Evolutionary conservation across 2,329 filamentous ascomycete genomes (phyloP).

Genomic region (Aspergillus oerlinghausenensis): DNA sequence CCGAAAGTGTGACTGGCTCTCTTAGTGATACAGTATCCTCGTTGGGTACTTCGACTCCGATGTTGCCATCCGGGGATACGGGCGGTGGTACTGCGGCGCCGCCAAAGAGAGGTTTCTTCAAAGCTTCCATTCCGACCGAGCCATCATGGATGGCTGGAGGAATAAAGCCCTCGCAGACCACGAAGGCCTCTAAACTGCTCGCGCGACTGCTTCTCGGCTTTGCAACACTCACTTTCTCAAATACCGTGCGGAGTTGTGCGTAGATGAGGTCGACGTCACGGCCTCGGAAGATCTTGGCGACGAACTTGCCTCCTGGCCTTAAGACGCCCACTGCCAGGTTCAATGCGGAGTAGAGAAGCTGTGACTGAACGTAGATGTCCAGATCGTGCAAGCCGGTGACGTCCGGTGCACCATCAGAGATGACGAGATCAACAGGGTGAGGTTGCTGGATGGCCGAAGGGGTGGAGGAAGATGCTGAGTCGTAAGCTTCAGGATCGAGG

Average conservation of each 20-base stretch:
- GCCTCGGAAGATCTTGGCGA: constrained; percentile 95
- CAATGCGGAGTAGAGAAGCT: constrained; percentile 88
- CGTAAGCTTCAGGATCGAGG: constrained; percentile 67
- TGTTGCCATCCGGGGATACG: constrained; percentile 26
- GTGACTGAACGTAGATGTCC: constrained; percentile 96
- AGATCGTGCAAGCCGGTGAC: constrained; percentile 95
- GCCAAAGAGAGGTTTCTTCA: constrained; percentile 38
- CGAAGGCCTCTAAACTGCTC: constrained; percentile 93
- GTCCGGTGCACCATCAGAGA: constrained; percentile 93
- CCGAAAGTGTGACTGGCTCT: constrained; percentile 1
- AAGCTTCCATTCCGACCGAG: constrained; percentile 38
- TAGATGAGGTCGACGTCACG: constrained; percentile 95
- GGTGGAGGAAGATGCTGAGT: constrained; percentile 30
- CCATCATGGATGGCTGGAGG: constrained; percentile 52
- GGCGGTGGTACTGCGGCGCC: constrained; percentile 29
- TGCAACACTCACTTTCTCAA: constrained; percentile 79
- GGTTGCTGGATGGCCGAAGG: constrained; percentile 51
- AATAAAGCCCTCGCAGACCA: constrained; percentile 90
- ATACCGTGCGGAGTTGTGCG: constrained; percentile 88
- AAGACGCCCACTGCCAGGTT: constrained; percentile 92
- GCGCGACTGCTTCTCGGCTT: constrained; percentile 94
- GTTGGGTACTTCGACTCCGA: constrained; percentile 33
- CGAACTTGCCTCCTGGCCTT: constrained; percentile 88
- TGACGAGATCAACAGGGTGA: constrained; percentile 83
- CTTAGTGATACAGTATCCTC: constrained; percentile 39